These are phyloP conservation scores for Tylopilus sp. DNA, from an alignment of 1,284 basidiomycete species.

Conservation along the genomic window DNA sequence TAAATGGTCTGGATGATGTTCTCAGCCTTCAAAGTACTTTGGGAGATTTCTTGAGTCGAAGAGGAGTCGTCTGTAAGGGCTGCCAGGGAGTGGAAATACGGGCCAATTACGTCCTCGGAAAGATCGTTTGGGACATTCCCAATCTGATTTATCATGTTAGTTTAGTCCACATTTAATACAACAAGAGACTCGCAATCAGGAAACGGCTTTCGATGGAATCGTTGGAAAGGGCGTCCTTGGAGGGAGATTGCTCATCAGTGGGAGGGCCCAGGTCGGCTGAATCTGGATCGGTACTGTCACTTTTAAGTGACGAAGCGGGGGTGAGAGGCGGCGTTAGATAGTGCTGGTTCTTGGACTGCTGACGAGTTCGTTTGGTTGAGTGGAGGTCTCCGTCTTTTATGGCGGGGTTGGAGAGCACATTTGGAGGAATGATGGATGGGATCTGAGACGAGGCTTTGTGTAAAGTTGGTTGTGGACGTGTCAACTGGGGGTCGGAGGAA, in stretches of 20 bases:
- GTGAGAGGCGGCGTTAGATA: conserved; percentile 58
- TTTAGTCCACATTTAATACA: neutral
- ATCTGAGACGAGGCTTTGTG: conserved; percentile 21
- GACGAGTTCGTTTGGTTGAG: conserved; percentile 22
- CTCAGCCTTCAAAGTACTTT: conserved; percentile 10
- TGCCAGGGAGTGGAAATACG: conserved; percentile 30
- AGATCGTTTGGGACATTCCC: conserved; percentile 35
- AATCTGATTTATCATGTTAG: conserved; percentile 31
- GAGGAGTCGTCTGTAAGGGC: conserved; percentile 17
- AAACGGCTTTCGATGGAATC: conserved; percentile 41
- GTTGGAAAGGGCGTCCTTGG: conserved; percentile 8
- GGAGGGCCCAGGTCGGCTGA: conserved; percentile 22
- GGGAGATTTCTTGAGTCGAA: conserved; percentile 6
- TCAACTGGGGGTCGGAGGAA: conserved; percentile 39
- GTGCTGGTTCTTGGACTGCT: conserved; percentile 34
- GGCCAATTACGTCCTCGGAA: conserved; percentile 37
- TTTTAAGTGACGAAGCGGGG: conserved; percentile 49
- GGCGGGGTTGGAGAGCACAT: conserved; percentile 8
- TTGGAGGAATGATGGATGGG: conserved; percentile 15
- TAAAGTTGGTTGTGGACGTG: conserved; percentile 23
- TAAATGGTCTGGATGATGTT: conserved; percentile 51
- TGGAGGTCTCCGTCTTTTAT: conserved; percentile 24
- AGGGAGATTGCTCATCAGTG: conserved; percentile 6
- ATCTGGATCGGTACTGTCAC: conserved; percentile 39
- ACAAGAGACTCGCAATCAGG: conserved; percentile 39